Percentiles rank a stretch among this genome's conserved stretches.
Evolutionary conservation across 441 rosid genomes (phyloP).

Genomic region (Syzygium syzygioides): DNA sequence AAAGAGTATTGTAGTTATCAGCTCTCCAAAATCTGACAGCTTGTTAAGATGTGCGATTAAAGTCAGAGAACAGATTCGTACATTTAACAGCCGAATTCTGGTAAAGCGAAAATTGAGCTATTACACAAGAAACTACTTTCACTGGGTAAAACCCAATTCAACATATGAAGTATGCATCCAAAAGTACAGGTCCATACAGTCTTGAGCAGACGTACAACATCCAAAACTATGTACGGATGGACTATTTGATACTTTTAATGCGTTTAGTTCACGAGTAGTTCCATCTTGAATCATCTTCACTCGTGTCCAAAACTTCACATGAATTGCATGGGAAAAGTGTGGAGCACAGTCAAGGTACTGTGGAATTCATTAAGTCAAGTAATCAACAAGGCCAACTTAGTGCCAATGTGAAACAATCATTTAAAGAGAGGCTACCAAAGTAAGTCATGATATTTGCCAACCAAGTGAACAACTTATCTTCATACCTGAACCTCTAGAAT

Average conservation of each 20-base stretch:
- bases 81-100: neutral
- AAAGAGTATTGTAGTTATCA: neutral
- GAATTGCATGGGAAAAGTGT: neutral
- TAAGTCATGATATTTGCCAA: neutral
- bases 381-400: neutral
- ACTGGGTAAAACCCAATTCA: neutral
- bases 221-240: neutral
- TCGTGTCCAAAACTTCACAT: neutral
- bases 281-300: neutral
- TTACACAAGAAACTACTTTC: neutral
- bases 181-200: neutral
- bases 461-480: neutral
- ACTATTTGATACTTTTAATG: neutral
- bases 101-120: neutral
- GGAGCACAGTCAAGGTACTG: neutral
- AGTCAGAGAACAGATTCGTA: neutral
- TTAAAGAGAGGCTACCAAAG: neutral
- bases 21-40: neutral
- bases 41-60: neutral
- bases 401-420: neutral
- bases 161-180: neutral
- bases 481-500: neutral
- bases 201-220: neutral
- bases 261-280: neutral
- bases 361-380: neutral